phyloP scores from a whole-genome alignment of 495 filamentous ascomycete genomes.

The Aspergillus leporis region DNA sequence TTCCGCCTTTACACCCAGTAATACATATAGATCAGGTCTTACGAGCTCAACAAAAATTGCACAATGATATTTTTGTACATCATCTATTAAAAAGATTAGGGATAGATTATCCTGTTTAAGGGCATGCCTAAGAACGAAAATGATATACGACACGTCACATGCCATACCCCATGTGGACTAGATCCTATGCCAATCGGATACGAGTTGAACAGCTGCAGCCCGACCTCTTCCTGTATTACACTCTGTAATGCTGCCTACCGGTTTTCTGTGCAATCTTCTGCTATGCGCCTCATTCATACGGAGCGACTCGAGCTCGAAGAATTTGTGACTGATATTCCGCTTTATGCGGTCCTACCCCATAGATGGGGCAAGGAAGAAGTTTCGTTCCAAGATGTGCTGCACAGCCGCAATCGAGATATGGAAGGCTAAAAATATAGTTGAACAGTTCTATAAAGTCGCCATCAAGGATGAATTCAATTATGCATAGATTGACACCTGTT shows the following conservation, averaged over 20 bases:
- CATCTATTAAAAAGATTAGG: too few relatives aligned
- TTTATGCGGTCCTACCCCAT: neutral
- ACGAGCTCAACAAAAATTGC: too few relatives aligned
- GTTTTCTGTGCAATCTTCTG: neutral
- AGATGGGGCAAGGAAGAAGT: neutral
- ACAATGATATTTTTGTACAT: too few relatives aligned
- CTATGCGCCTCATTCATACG: neutral
- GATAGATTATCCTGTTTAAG: too few relatives aligned
- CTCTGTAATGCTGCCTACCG: too few relatives aligned
- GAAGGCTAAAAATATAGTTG: neutral
- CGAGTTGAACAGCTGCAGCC: too few relatives aligned
- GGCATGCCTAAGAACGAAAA: too few relatives aligned
- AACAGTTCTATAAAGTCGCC: neutral
- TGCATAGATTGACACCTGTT: conserved; percentile 46
- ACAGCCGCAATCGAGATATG: neutral
- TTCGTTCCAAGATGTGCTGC: neutral
- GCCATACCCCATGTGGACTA: too few relatives aligned
- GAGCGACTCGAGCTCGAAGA: neutral
- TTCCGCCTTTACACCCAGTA: too few relatives aligned
- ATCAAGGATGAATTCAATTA: neutral
- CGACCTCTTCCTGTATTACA: neutral
- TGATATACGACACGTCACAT: too few relatives aligned
- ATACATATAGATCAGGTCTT: too few relatives aligned
- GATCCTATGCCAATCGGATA: too few relatives aligned
- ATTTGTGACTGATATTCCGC: neutral